Evolutionary conservation across 2,329 filamentous ascomycete genomes (phyloP).

Genomic region (Neocatenulostroma microsporum): DNA sequence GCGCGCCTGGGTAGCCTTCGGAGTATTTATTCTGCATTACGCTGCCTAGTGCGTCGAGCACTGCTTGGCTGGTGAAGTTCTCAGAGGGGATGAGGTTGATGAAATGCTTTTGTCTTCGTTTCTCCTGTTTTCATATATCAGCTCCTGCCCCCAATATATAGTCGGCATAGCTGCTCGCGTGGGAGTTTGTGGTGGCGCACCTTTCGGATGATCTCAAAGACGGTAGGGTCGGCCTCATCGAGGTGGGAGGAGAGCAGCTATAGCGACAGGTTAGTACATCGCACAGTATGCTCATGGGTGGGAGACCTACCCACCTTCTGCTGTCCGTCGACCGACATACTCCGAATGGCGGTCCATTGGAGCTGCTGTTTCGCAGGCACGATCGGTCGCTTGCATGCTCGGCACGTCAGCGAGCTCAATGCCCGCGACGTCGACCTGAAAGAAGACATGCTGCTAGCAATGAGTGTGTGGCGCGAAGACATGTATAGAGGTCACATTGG

Average conservation of each 20-base stretch:
- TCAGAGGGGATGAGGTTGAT: conserved; percentile 96
- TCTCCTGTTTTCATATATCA: too few species aligned
- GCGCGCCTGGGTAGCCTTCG: conserved; percentile 90
- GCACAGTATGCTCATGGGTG: too few species aligned
- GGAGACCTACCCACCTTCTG: conserved; percentile 35
- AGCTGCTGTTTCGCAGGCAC: conserved; percentile 22
- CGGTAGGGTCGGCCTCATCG: conserved; percentile 73
- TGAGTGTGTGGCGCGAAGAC: too few species aligned
- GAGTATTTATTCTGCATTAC: conserved; percentile 99
- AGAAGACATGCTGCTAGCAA: conserved; percentile 37
- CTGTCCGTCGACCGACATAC: conserved; percentile 40
- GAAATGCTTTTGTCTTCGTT: conserved; percentile 92
- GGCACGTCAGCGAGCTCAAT: conserved; percentile 31
- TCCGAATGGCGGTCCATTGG: conserved; percentile 31
- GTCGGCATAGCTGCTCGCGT: too few species aligned
- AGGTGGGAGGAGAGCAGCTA: conserved; percentile 75
- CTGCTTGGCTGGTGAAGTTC: conserved; percentile 90
- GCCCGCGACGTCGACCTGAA: conserved; percentile 34
- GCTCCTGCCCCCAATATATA: too few species aligned
- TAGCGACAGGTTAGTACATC: too few species aligned
- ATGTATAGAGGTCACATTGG: too few species aligned
- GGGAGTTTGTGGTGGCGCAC: too few species aligned
- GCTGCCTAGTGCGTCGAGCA: conserved; percentile 83
- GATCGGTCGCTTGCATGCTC: conserved; percentile 24
- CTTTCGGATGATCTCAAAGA: conserved; percentile 86